These are phyloP conservation scores for Quercus wislizeni DNA, from an alignment of 306 rosid species.

Conservation along the genomic window DNA sequence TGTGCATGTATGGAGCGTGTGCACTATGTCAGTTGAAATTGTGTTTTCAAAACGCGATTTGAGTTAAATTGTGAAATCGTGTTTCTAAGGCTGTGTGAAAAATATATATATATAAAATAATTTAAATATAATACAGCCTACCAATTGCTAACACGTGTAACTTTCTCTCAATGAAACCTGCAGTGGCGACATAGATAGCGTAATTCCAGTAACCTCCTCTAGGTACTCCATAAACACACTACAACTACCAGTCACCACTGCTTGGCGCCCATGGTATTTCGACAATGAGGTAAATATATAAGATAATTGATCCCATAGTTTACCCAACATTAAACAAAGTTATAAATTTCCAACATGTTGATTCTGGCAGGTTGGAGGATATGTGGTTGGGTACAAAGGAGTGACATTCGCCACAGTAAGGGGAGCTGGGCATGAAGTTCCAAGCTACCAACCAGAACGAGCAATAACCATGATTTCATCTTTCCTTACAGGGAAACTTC, in stretches of 20 bases:
- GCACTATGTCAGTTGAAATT: too few relatives aligned
- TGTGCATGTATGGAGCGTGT: too few relatives aligned
- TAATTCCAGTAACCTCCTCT: constrained; percentile 54
- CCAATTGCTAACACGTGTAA: neutral
- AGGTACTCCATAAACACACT: constrained; percentile 44
- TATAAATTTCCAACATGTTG: neutral
- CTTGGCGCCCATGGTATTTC: constrained; percentile 61
- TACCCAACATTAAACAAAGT: neutral
- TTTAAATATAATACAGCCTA: too few relatives aligned
- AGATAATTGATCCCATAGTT: neutral
- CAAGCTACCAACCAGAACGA: constrained; percentile 53
- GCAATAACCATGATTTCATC: constrained; percentile 54
- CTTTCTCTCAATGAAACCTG: constrained; percentile 11
- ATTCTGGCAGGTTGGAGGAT: constrained; percentile 61
- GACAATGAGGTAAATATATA: constrained; percentile 36
- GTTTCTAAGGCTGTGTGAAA: too few relatives aligned
- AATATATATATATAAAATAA: too few relatives aligned
- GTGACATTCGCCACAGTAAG: constrained; percentile 45
- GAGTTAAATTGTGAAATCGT: too few relatives aligned
- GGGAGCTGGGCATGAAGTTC: constrained; percentile 69
- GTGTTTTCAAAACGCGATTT: too few relatives aligned
- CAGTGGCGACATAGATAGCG: constrained; percentile 61
- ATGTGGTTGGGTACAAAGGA: constrained; percentile 52
- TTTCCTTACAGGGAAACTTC: constrained; percentile 37
- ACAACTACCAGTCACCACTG: constrained; percentile 24